These are phyloP conservation scores for Suillus alpinus DNA, from an alignment of 768 basidiomycete species.

Conservation along the genomic window DNA sequence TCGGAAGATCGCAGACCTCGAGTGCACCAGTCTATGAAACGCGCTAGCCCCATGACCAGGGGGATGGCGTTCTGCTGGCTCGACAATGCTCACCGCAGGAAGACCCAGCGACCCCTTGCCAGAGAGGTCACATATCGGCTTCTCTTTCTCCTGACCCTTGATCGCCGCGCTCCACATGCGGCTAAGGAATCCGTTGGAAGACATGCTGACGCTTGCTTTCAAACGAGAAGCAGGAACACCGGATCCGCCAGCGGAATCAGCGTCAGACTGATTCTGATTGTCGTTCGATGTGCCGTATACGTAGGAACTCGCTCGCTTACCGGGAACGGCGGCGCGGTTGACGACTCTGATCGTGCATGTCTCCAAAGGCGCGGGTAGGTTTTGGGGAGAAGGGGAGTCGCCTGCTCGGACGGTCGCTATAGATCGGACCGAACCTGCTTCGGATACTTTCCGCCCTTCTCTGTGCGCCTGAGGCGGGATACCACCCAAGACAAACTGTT, in stretches of 20 bases:
- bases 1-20: constrained; percentile 44
- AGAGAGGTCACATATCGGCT: constrained; percentile 7
- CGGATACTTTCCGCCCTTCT: constrained; percentile 38
- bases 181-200: constrained; percentile 54
- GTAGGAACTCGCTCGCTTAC: constrained; percentile 27
- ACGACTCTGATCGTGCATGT: constrained; percentile 26
- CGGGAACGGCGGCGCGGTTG: constrained; percentile 18
- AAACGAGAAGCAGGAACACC: constrained; percentile 14
- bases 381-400: constrained; percentile 18
- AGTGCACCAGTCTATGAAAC: constrained; percentile 43
- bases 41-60: constrained; percentile 29
- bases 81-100: constrained; percentile 23
- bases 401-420: constrained; percentile 34
- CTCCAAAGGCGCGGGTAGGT: constrained; percentile 12
- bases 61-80: constrained; percentile 22
- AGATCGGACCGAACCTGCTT: constrained; percentile 33
- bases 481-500: constrained; percentile 46
- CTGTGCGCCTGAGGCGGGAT: constrained; percentile 43
- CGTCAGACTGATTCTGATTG: constrained; percentile 13
- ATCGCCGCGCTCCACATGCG: constrained; percentile 73
- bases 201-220: constrained; percentile 40
- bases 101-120: constrained; percentile 10
- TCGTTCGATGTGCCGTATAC: constrained; percentile 22
- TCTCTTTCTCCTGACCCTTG: constrained; percentile 35
- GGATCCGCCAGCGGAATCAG: constrained; percentile 14